Evolutionary conservation across 164 flowering plant species (phyloP), one percentile per base, ranked within the genome.

Genomic region (Euptelea pleiosperma): DNA sequence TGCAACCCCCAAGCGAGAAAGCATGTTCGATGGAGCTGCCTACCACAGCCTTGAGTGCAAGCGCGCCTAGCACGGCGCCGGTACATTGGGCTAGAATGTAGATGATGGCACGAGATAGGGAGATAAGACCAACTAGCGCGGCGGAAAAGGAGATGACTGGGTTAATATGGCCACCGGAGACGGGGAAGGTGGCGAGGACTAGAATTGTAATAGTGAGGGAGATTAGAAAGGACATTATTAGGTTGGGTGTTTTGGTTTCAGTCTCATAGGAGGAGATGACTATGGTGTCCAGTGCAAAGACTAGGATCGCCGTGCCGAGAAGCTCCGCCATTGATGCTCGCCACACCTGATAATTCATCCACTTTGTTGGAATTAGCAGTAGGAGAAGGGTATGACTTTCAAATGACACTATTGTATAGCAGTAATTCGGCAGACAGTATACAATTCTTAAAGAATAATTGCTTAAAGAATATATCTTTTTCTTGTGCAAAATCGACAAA

Each of bases 141-240:
- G 81, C 82, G 0, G 83, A 61, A 62, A 80, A 60, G 46, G 77
- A 67, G 63, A 81, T 55, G 6, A 63, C 45, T 0, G 89, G 84
- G 64, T 76, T 83, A 34, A 79, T 60, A 60, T 81, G 85, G 60
- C 89, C 85, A 1, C 89, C 84, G 39, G 85, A 81, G 24, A 81
- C 39, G 0, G 84, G 82, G 2, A 29, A 44, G 3, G 72, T 73
- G 42, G 81, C 80, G 0, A 79, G 70, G 42, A 80, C 79, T 52
- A 83, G 68, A n/a, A 79, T 49, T 9, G 82, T 59, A 21, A 79
- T 40, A 2, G 64, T 41, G 16, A 77, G 8, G 37, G 70, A 70
- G 0, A 75, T 36, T 9, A 75, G 61, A 36, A 65, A 3, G 12
- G 81, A 39, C 35, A 72, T 49, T 5, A 81, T 8, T 2, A 83